phyloP scores from a whole-genome alignment of 2,329 filamentous ascomycete species.

The Epichloe gansuensis region DNA sequence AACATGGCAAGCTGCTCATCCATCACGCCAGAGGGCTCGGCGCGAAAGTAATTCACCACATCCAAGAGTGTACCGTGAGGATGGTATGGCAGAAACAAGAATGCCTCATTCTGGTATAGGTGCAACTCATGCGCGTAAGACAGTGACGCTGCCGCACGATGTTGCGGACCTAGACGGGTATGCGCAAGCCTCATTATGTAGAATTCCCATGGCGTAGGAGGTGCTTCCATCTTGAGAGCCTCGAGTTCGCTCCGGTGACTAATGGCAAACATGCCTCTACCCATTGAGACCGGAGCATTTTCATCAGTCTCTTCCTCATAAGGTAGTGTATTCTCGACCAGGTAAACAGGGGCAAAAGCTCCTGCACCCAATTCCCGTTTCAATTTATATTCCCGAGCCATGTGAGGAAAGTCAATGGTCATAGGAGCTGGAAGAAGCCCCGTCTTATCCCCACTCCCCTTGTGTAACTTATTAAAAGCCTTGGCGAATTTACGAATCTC shows the following conservation, averaged over 20 bases:
- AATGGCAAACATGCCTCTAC: slow-evolving; percentile 46
- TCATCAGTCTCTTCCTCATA: slow-evolving; percentile 32
- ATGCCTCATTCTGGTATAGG: slow-evolving; percentile 79
- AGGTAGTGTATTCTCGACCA: slow-evolving; percentile 60
- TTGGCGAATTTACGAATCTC: slow-evolving; percentile 79
- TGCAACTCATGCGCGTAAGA: slow-evolving; percentile 83
- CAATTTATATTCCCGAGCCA: slow-evolving; percentile 57
- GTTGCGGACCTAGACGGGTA: slow-evolving; percentile 55
- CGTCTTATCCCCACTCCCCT: slow-evolving; percentile 47
- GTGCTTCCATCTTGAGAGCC: slow-evolving; percentile 88
- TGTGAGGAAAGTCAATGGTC: slow-evolving; percentile 53
- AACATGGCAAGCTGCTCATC: slow-evolving; percentile 92
- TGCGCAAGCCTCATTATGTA: slow-evolving; percentile 83
- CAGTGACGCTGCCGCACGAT: slow-evolving; percentile 64
- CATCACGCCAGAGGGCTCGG: slow-evolving; percentile 61
- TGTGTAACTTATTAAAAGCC: slow-evolving; percentile 42
- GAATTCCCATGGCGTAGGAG: slow-evolving; percentile 87
- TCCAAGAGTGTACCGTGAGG: slow-evolving; percentile 90
- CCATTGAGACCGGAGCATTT: slow-evolving; percentile 38
- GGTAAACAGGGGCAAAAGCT: slow-evolving; percentile 89
- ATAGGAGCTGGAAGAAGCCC: slow-evolving; percentile 47
- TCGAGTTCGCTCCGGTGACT: slow-evolving; percentile 51
- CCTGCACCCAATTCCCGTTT: slow-evolving; percentile 82
- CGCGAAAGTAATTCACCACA: slow-evolving; percentile 74
- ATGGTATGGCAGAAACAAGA: slow-evolving; percentile 76